These are phyloP conservation scores for Dictyostelium firmibasis DNA, from an alignment of 78 protist species.

Conservation along the genomic window DNA sequence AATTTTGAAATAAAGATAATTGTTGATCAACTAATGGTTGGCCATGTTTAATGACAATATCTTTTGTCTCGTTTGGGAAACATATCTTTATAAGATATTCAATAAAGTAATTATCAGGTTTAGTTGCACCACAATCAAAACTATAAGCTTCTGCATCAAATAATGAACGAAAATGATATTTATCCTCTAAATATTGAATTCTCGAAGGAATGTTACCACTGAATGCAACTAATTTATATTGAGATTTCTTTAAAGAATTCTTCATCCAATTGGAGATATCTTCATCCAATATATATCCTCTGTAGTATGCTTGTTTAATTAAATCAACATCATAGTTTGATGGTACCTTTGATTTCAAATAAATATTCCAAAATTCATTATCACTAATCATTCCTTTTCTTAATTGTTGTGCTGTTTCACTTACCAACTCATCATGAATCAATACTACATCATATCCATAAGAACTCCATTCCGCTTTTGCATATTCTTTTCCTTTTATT, in stretches of 20 bases:
- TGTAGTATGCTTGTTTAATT: constrained; percentile 27
- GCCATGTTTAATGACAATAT: background rate
- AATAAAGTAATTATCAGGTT: constrained; percentile 34
- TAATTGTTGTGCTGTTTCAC: constrained; percentile 25
- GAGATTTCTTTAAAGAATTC: background rate
- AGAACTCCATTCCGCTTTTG: constrained; percentile 5
- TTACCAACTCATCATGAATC: background rate
- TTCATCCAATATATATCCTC: constrained; percentile 33
- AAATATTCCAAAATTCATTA: constrained; percentile 36
- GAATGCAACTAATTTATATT: constrained; percentile 13
- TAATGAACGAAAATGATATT: constrained; percentile 19
- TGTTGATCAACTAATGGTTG: background rate
- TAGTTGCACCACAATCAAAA: constrained; percentile 33
- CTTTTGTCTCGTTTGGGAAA: constrained; percentile 13
- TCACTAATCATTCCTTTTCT: constrained; percentile 44
- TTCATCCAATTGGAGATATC: constrained; percentile 5
- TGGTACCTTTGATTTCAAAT: constrained; percentile 4
- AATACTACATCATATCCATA: constrained; percentile 48
- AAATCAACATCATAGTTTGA: constrained; percentile 26
- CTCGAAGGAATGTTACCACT: constrained; percentile 64
- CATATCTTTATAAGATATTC: constrained; percentile 18
- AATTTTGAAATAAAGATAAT: background rate
- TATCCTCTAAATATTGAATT: constrained; percentile 40
- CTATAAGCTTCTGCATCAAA: constrained; percentile 56
- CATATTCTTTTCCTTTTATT: constrained; percentile 32